Base-by-base conservation (phyloP, 495 filamentous ascomycete genomes). In the Neurospora sp. region DNA sequence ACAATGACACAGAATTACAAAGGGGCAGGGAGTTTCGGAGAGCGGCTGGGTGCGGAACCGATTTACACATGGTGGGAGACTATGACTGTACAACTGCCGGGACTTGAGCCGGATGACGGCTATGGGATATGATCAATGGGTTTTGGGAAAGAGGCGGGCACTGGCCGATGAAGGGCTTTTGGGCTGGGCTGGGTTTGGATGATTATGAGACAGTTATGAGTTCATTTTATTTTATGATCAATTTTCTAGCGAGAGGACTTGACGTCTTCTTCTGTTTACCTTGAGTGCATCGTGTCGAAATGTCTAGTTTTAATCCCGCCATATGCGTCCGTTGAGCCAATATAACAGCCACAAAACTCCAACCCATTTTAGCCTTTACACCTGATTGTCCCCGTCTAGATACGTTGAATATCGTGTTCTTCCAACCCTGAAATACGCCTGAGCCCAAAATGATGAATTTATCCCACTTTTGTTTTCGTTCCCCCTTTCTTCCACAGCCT, bases 361-460 rank as follows among this genome's bases (percentile, higher is more conserved):
- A 71, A 69, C 74, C 75, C 71, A 69, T 69, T 76, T 76, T 73
- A 73, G 27, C 72, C 42, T 44, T 42, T 9, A 70, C 69, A 10
- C 66, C 39, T 44, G 46, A 35, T 39, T 39, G 38, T 4, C 38
- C 38, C 27, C 69, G 18, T 18, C 69, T 69, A 40, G 72, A 77
- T 78, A 78, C 71, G 75, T 78, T 78, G 77, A 75, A 71, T 75
- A 73, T 72, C 75, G 20, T 18, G n/a, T n/a, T 27, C 71, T 39
- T 69, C 70, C 54, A 39, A 11, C 54, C 70, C 7, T 62, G 6
- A 46, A 0, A 10, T 44, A 69, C 27, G 31, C 31, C 40, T 59
- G 10, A n/a, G 16, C 71, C 71, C 12, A 10, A 27, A 20, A n/a
- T 35, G 39, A 35, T 69, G 20, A 73, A 73, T 70, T 37, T 38